A percentile compares a stretch with the other conserved stretches of the same genome.
Evolutionary conservation across 176 grass and related monocot species (phyloP).

Genomic region (Elaeis guineensis): DNA sequence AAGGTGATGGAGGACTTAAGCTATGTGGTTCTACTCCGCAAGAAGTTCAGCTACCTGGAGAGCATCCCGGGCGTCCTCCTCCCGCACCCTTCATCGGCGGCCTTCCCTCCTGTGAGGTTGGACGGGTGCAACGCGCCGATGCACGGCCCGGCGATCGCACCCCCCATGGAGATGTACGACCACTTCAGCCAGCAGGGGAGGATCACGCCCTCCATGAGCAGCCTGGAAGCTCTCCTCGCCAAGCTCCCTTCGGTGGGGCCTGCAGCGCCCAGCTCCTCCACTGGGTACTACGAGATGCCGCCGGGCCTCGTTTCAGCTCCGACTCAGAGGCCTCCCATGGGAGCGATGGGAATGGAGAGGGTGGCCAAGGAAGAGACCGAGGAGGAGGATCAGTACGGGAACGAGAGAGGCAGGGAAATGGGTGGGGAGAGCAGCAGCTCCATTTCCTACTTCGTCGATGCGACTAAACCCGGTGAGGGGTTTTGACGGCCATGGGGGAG

Average conservation of each 20-base stretch:
- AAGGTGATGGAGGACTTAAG: slow-evolving; percentile 81
- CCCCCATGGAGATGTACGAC: slow-evolving; percentile 57
- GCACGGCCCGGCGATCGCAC: neutral
- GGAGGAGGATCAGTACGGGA: slow-evolving; percentile 38
- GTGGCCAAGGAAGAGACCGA: slow-evolving; percentile 25
- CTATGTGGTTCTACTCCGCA: slow-evolving; percentile 75
- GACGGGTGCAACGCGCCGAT: neutral
- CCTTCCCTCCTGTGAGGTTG: slow-evolving; percentile 29
- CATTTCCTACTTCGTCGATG: slow-evolving; percentile 59
- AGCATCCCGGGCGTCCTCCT: slow-evolving; percentile 94
- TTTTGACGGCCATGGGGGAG: slow-evolving; percentile 28
- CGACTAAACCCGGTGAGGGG: slow-evolving; percentile 44
- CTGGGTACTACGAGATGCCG: slow-evolving; percentile 3
- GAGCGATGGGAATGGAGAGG: neutral
- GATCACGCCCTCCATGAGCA: slow-evolving; percentile 97
- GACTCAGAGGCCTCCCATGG: neutral
- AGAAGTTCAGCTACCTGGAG: slow-evolving; percentile 89
- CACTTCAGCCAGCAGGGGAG: slow-evolving; percentile 36
- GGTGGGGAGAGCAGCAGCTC: slow-evolving; percentile 27
- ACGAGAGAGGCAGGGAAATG: slow-evolving; percentile 32
- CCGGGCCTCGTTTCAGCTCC: neutral
- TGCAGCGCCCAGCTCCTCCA: slow-evolving; percentile 3
- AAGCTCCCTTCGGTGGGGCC: slow-evolving; percentile 84
- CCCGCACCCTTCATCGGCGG: slow-evolving; percentile 74
- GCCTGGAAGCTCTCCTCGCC: slow-evolving; percentile 90